Evolutionary conservation across 257 asterid genomes (phyloP).

Genomic region (Schizonepeta tenuifolia): DNA sequence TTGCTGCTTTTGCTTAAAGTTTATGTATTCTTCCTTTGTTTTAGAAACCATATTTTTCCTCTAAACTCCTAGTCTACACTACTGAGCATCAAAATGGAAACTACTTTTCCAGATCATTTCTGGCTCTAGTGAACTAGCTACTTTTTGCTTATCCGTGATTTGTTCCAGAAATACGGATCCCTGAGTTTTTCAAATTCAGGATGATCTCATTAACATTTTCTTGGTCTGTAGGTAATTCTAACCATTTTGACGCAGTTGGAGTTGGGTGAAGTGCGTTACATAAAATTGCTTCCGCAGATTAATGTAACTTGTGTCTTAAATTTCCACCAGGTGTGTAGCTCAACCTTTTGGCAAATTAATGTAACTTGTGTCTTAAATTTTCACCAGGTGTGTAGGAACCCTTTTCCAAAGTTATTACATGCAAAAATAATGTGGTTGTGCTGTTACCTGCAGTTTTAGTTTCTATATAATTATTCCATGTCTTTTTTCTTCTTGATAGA

Average conservation of each 20-base stretch:
- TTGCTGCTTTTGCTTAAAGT: slow-evolving; percentile 31
- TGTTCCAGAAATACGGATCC: slow-evolving; percentile 16
- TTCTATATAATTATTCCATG: not conserved
- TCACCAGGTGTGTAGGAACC: slow-evolving; percentile 68
- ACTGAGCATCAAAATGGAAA: slow-evolving; percentile 1
- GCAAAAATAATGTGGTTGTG: not conserved
- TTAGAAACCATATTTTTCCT: slow-evolving; percentile 25
- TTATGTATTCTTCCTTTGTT: slow-evolving; percentile 25
- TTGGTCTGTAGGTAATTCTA: slow-evolving; percentile 70
- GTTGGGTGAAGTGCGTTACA: slow-evolving; percentile 81
- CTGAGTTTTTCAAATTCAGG: slow-evolving; percentile 7
- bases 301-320: slow-evolving; percentile 81
- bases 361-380: slow-evolving; percentile 85
- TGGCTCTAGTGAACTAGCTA: not conserved
- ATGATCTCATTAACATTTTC: slow-evolving; percentile 34
- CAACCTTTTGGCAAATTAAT: slow-evolving; percentile 52
- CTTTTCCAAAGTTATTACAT: slow-evolving; percentile 5
- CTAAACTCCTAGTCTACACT: not conserved
- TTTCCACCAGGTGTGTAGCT: slow-evolving; percentile 79
- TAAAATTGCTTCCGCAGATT: slow-evolving; percentile 79
- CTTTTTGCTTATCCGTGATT: slow-evolving; percentile 15
- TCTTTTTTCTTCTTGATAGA: not conserved
- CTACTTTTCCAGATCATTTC: slow-evolving; percentile 15
- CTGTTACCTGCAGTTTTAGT: slow-evolving; percentile 14
- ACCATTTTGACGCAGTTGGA: slow-evolving; percentile 94